Evolutionary conservation across 169 alveolate genomes (phyloP).

Genomic region (Cryptosporidium xiaoi): DNA sequence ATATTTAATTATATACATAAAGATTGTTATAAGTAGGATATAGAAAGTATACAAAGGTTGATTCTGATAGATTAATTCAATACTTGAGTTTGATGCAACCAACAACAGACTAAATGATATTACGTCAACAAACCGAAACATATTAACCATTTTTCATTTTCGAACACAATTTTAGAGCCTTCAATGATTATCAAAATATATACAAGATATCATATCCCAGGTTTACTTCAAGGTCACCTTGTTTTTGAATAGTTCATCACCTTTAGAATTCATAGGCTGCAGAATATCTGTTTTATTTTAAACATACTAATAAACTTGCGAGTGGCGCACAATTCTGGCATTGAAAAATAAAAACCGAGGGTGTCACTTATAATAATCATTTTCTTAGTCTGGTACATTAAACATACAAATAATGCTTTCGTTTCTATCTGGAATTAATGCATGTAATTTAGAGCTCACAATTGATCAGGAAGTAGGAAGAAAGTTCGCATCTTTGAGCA

Average conservation of each 20-base stretch:
- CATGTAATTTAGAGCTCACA: conserved; percentile 63
- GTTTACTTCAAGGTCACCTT: too few relatives aligned
- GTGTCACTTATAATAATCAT: not conserved
- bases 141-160: conserved; percentile 38
- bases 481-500: conserved; percentile 65
- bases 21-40: not conserved
- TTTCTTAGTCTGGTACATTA: not conserved
- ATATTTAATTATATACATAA: conserved; percentile 6
- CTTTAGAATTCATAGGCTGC: not conserved
- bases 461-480: conserved; percentile 70
- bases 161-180: too few relatives aligned
- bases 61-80: conserved; percentile 8
- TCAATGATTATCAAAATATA: too few relatives aligned
- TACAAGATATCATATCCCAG: too few relatives aligned
- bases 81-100: not conserved
- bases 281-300: too few relatives aligned
- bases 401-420: conserved; percentile 29
- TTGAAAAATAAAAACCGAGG: not conserved
- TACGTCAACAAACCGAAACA: conserved; percentile 10
- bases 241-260: too few relatives aligned
- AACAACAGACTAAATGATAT: conserved; percentile 10
- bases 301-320: not conserved
- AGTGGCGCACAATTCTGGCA: conserved; percentile 15
- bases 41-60: not conserved
- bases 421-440: conserved; percentile 57